Evolutionary conservation across 2,329 filamentous ascomycete species (phyloP), one percentile per base, ranked within the genome.

Genomic region (Clonostachys solani): DNA sequence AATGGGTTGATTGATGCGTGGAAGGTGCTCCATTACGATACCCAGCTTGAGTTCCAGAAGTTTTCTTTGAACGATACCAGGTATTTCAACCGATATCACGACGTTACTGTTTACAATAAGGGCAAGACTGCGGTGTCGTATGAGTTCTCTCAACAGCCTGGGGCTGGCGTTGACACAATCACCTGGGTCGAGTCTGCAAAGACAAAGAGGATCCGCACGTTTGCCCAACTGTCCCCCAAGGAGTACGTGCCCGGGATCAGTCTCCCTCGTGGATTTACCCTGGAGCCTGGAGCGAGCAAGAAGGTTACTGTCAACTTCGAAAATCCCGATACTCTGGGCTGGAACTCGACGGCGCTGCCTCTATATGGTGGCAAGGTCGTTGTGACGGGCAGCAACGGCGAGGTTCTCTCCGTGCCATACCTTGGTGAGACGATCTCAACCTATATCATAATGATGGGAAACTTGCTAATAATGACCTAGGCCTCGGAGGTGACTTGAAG

Each of bases 41-140:
- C 67, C 2, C 49, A 56, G 9, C 54, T 74, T 18, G 60, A 62
- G 12, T 66, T 65, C 5, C 63, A 65, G 16, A 69, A 64, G 49
- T 61, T 74, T 35, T 60, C 61, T 13, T 65, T 74, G 48, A 74
- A 74, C 47, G 72, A 74, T 50, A 74, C 71, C 3, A 59, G 60
- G 23, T 53, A 69, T 48, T 67, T 74, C 51, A 56, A 53, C 15
- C 51, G 48, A 16, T 52, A 51, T 33, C 53, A 56, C 43, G 45
- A 49, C 1, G 45, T 60, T 12, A 48, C 47, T 37, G 60, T 74
- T 49, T 65, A 59, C 40, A 73, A 73, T 53, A 58, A 57, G n/a
- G 68, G 60, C 29, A 53, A 54, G n/a, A 49, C 59, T 16, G 52
- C 58, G 4, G 55, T 66, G 35, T 61, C 56, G 15, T 72, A 71